Conservation (phyloP, 352 stramenopile genomes). For the Globisporangium yorkense region DNA sequence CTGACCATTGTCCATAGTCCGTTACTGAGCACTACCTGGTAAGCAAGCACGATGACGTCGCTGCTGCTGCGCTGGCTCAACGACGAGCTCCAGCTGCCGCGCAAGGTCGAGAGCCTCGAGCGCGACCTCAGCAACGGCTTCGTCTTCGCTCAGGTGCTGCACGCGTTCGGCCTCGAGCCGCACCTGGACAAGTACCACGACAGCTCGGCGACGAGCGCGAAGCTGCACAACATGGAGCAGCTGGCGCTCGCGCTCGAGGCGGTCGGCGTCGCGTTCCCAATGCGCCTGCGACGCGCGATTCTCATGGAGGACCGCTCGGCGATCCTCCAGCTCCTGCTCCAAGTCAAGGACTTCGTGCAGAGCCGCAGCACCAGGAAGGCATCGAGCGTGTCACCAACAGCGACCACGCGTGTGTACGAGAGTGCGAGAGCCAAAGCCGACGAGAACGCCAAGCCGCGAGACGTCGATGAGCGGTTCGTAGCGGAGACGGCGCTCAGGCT, state of each 20-base stretch:
- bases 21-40: too few species aligned
- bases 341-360: conserved; percentile 51
- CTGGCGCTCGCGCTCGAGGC: conserved; percentile 31
- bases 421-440: neutral
- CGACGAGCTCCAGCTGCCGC: conserved; percentile 44
- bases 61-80: conserved; percentile 66
- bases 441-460: conserved; percentile 11
- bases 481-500: conserved; percentile 30
- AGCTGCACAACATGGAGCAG: conserved; percentile 60
- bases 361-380: conserved; percentile 15
- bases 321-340: conserved; percentile 51
- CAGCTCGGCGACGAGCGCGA: conserved; percentile 20
- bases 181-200: conserved; percentile 46
- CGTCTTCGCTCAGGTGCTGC: conserved; percentile 55
- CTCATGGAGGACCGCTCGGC: conserved; percentile 60
- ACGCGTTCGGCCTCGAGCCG: conserved; percentile 38
- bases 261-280: conserved; percentile 32
- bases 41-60: conserved; percentile 42
- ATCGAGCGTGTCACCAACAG: neutral
- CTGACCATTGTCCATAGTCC: neutral
- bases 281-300: conserved; percentile 39
- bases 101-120: conserved; percentile 44
- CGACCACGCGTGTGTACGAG: conserved; percentile 8
- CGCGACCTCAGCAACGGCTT: conserved; percentile 65
- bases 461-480: conserved; percentile 58